A percentile compares a stretch with the other conserved stretches of the same genome.
phyloP scores from a whole-genome alignment of 73 alveolate genomes.

The Symbiodinium natans region DNA sequence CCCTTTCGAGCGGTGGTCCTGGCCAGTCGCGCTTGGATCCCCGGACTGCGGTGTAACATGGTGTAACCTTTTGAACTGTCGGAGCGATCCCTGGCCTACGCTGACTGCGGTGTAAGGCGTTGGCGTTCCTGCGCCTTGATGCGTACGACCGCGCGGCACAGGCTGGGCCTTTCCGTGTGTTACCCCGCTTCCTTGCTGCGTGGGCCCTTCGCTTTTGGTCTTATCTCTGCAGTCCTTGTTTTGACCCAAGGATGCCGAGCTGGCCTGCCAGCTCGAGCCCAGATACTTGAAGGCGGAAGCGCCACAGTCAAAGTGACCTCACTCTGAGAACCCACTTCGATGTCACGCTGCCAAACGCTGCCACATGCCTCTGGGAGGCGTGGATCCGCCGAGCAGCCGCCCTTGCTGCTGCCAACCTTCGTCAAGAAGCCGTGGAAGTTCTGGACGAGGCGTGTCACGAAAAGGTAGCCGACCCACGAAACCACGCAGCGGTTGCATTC shows the following conservation, averaged over 20 bases:
- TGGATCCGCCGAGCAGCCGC: constrained; percentile 92
- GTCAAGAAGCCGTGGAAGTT: constrained; percentile 9
- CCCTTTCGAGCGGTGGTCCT: constrained; percentile 77
- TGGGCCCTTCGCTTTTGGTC: neutral
- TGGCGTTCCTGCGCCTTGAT: constrained; percentile 65
- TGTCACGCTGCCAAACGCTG: too few species aligned
- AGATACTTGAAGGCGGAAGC: constrained; percentile 33
- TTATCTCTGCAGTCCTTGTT: neutral
- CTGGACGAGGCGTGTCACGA: constrained; percentile 34
- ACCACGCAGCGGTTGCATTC: neutral
- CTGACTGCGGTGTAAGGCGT: constrained; percentile 27
- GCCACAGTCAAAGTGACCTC: neutral
- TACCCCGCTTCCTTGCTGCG: neutral
- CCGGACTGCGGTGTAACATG: too few species aligned
- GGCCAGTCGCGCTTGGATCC: constrained; percentile 46
- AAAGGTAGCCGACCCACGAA: neutral
- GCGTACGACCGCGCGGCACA: constrained; percentile 30
- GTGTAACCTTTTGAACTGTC: too few species aligned
- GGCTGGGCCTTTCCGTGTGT: constrained; percentile 2
- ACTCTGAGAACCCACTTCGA: too few species aligned
- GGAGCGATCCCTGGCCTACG: too few species aligned
- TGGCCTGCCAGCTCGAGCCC: constrained; percentile 74
- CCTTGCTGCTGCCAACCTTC: constrained; percentile 50
- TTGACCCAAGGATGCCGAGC: constrained; percentile 14
- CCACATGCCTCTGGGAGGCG: constrained; percentile 27